Evolutionary conservation across 805 yeast species (phyloP), one percentile per base, ranked within the genome.

Genomic region (Monosporozyma unispora): DNA sequence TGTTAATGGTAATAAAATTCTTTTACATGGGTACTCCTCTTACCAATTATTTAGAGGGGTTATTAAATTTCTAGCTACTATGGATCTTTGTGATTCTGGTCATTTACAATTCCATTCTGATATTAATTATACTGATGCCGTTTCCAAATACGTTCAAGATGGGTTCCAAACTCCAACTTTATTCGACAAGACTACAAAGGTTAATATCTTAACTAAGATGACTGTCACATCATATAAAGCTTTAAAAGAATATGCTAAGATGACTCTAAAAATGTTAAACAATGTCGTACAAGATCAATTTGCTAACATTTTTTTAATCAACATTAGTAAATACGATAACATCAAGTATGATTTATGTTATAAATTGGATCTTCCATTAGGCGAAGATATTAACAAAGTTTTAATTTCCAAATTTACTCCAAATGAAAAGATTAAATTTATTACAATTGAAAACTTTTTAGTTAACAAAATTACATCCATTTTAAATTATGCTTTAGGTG

Each of bases 1-100:
- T 51, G 66, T 70, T 6, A 75, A 73, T 55, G 93, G 95, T 12
- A 84, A 82, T 58, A 84, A 81, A 59, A 82, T 88, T 22, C 72
- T 93, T 49, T 66, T 89, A 37, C 84, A 82, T 57, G 99, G 98
- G 0, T 91, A 85, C 65, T 88, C 96, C 3, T 84, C 95, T 21
- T 93, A 89, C 63, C 99, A 93, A 69, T 71, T 93, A 47, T 93
- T 93, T 73, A 90, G 87, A 63, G 96, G 95, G 62, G 81, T 87
- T 1, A 74, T 93, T 50, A 80, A 81, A 58, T 90, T 84, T 61
- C 63, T 91, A 52, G 95, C 96, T 2, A 78, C 86, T 2, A 81
- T 82, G 74, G 95, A 89, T 64, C 67, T 90, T 45, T 70, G 76
- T 48, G 60, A 71, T 9, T 64, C 67, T 19, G 93, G 91, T 1